Evolutionary conservation across 768 basidiomycete genomes (phyloP), one percentile per base, ranked within the genome.

Genomic region (Coprinellus micaceus): DNA sequence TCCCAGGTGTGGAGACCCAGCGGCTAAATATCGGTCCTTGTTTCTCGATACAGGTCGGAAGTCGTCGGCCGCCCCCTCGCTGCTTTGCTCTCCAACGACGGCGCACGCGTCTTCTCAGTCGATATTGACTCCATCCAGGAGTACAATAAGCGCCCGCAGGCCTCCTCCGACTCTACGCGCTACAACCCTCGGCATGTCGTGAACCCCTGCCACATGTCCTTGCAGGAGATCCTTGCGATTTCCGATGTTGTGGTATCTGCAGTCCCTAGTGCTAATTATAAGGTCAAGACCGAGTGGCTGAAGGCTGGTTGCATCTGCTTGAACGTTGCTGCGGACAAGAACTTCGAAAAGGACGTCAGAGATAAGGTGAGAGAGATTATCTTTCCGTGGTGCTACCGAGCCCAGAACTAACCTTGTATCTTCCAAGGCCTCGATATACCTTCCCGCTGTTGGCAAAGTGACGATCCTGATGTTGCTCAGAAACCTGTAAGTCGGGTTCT

Each of bases 91-190:
- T 85, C 95, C 2, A 99, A 99, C 67, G 97, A 99, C 66, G 97
- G 97, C 26, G 97, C 96, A 1, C 81, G 94, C 9, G 97, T 98
- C 4, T 87, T 98, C 65, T 95, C 92, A 5, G 91, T 91, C 4
- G 97, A 99, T 69, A 91, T 98, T 54, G 94, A 96, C 68, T 91
- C 93, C 10, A 90, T 95, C 52, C 91, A 97, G 81, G 97, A 98
- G 76, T 98, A 96, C 73, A 97, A 91, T 44, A 96, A 96, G 70
- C 87, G 94, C 13, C 93, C 94, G 1, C 78, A 75, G 44, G 61
- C 72, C 21, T 61, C 73, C 13, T 58, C 58, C 54, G 11, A 50
- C 36, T 5, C 39, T 10, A 65, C 75, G 54, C 81, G 81, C 57
- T 97, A 87, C 69, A 85, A 93, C 70, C 88, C 93, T 1, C 86